phyloP scores from a whole-genome alignment of 441 rosid genomes.

The Erodium trifolium region DNA sequence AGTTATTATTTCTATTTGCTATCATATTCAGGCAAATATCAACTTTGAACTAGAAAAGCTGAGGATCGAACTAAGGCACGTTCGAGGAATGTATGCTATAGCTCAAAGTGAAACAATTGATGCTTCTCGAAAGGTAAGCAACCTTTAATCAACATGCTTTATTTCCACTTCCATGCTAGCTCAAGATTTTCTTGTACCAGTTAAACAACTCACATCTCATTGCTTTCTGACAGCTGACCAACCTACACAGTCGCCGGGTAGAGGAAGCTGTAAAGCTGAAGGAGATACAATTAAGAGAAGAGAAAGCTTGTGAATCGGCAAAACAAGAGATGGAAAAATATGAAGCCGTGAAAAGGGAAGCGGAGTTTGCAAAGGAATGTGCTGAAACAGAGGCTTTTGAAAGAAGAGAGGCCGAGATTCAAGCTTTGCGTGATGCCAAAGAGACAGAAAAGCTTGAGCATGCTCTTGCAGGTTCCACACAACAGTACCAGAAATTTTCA shows the following conservation, averaged over 20 bases:
- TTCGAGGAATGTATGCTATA: conserved; percentile 56
- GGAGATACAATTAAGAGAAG: conserved; percentile 45
- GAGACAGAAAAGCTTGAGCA: conserved; percentile 63
- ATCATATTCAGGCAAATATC: conserved; percentile 18
- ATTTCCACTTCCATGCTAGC: neutral
- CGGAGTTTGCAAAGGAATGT: conserved; percentile 33
- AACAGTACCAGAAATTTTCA: conserved; percentile 47
- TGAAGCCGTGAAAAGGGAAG: conserved; percentile 56
- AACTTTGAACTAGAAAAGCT: conserved; percentile 76
- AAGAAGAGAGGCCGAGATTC: conserved; percentile 52
- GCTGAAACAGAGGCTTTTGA: conserved; percentile 56
- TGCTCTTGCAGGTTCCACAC: conserved; percentile 40
- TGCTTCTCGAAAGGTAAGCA: conserved; percentile 64
- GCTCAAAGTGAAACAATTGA: conserved; percentile 69
- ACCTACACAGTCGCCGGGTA: conserved; percentile 36
- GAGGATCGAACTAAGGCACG: conserved; percentile 72
- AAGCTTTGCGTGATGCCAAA: conserved; percentile 46
- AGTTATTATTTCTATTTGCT: too few relatives aligned
- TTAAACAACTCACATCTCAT: neutral
- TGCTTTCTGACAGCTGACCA: conserved; percentile 38
- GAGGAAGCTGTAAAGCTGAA: conserved; percentile 54
- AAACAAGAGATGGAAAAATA: conserved; percentile 50
- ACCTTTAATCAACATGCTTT: conserved; percentile 1
- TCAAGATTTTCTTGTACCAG: neutral
- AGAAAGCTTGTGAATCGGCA: conserved; percentile 46